A percentile compares a stretch with the other conserved stretches of the same genome.
Conservation (phyloP, 1,284 basidiomycete genomes). For the Tilletia horrida region DNA sequence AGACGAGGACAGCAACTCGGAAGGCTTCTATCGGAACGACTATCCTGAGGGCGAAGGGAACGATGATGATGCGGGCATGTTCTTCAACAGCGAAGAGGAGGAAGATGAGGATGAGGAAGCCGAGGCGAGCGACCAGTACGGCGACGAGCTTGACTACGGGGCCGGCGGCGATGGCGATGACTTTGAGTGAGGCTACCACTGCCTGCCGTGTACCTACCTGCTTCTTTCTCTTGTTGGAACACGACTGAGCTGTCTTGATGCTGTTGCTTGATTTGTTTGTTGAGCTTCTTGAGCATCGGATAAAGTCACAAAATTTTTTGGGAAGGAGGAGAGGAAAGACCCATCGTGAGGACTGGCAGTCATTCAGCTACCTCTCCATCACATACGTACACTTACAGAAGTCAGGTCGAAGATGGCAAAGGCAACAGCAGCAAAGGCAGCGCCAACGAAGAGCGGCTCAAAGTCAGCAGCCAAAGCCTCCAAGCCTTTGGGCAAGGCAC, state of each 20-base stretch:
- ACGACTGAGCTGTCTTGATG: background rate
- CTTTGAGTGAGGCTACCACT: no score
- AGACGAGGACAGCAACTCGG: slow-evolving; percentile 14
- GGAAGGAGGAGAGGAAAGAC: no score
- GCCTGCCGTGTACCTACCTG: no score
- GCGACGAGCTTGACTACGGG: slow-evolving; percentile 1
- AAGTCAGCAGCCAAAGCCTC: background rate
- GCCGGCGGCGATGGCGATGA: background rate
- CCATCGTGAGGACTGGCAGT: no score
- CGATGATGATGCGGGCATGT: background rate
- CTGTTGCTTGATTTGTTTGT: no score
- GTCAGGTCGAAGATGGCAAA: background rate
- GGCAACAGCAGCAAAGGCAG: background rate
- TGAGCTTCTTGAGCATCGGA: no score
- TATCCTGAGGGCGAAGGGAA: slow-evolving; percentile 13
- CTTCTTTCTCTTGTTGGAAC: no score
- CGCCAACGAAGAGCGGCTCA: background rate
- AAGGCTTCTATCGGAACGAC: slow-evolving; percentile 16
- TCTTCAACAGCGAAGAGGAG: slow-evolving; percentile 2
- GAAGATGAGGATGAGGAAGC: slow-evolving; percentile 8
- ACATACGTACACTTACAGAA: no score
- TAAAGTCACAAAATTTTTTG: no score
- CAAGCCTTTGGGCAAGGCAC: no score
- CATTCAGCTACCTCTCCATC: background rate
- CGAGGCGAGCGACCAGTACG: slow-evolving; percentile 12